These are phyloP conservation scores for Exophiala alcalophila DNA, from an alignment of 2,329 filamentous ascomycete genomes.

Conservation along the genomic window DNA sequence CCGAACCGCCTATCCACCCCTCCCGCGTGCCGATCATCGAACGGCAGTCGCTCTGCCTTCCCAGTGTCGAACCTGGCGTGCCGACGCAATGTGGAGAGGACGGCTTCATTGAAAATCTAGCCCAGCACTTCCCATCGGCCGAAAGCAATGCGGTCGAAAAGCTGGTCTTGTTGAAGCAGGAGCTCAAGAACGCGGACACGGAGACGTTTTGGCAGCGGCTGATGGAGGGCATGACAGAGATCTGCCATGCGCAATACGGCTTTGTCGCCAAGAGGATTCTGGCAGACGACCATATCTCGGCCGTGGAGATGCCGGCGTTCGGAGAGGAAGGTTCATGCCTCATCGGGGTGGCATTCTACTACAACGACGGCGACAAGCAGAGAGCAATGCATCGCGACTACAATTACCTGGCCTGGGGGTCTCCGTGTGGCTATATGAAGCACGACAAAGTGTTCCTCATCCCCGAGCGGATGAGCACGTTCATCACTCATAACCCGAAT, in stretches of 20 bases:
- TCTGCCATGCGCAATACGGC: conserved; percentile 63
- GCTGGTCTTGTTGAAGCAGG: conserved; percentile 58
- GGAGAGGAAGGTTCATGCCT: conserved; percentile 61
- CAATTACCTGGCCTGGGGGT: conserved; percentile 63
- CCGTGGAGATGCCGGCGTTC: conserved; percentile 60
- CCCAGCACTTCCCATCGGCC: conserved; percentile 41
- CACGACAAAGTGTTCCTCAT: conserved; percentile 70
- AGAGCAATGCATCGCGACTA: conserved; percentile 57
- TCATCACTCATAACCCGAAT: conserved; percentile 61
- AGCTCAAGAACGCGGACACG: conserved; percentile 51
- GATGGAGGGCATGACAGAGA: conserved; percentile 61
- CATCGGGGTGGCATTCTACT: conserved; percentile 64
- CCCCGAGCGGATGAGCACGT: conserved; percentile 58
- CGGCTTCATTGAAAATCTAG: conserved; percentile 42
- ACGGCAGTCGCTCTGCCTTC: conserved; percentile 44
- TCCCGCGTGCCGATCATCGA: conserved; percentile 27
- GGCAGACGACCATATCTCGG: conserved; percentile 56
- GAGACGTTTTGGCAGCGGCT: conserved; percentile 63
- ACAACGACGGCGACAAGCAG: conserved; percentile 57
- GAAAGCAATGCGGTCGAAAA: conserved; percentile 62
- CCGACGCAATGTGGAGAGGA: conserved; percentile 45
- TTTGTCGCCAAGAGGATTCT: conserved; percentile 66
- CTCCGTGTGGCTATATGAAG: conserved; percentile 66
- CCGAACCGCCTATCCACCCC: conserved; percentile 1
- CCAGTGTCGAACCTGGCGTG: conserved; percentile 40